phyloP scores from a whole-genome alignment of 2,329 filamentous ascomycete genomes.

The Aspergillus ochraceoroseus region DNA sequence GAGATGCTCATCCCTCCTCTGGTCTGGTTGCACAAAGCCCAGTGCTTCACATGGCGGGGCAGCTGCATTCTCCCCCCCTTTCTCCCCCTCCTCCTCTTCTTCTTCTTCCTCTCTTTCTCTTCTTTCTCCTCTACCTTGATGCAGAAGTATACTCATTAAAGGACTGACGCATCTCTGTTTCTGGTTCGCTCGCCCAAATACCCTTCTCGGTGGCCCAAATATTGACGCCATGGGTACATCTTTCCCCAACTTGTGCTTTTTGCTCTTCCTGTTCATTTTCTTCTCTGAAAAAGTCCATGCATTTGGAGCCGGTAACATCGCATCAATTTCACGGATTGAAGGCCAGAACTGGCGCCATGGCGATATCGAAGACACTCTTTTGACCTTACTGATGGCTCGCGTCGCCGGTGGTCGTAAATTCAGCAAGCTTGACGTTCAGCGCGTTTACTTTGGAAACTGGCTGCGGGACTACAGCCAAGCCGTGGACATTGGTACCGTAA shows the following conservation, averaged over 20 bases:
- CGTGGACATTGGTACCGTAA: conserved; percentile 87
- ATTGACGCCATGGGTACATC: conserved; percentile 20
- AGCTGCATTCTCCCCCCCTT: conserved; percentile 7
- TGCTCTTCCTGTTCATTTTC: conserved; percentile 55
- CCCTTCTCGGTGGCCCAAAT: background rate
- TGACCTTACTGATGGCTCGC: conserved; percentile 63
- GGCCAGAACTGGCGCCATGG: conserved; percentile 85
- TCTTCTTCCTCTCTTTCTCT: background rate
- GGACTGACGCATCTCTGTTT: too few relatives aligned
- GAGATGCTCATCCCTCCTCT: conserved; percentile 2
- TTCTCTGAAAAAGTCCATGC: conserved; percentile 66
- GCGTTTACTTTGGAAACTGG: conserved; percentile 97
- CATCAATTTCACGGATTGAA: conserved; percentile 71
- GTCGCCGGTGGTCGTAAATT: conserved; percentile 72
- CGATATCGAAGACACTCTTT: conserved; percentile 87
- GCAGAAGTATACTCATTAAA: background rate
- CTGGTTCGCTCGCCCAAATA: background rate
- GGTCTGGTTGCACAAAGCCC: background rate
- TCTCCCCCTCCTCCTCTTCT: background rate
- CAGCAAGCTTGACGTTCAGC: conserved; percentile 77
- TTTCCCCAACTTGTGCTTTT: conserved; percentile 28
- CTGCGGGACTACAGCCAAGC: conserved; percentile 89
- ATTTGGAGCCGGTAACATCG: conserved; percentile 87
- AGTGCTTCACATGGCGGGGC: conserved; percentile 10
- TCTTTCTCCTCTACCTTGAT: background rate